A percentile compares a stretch with the other conserved stretches of the same genome.
These are phyloP conservation scores for Chrysoporthe cubensis DNA, from an alignment of 2,329 filamentous ascomycete genomes.

Conservation along the genomic window DNA sequence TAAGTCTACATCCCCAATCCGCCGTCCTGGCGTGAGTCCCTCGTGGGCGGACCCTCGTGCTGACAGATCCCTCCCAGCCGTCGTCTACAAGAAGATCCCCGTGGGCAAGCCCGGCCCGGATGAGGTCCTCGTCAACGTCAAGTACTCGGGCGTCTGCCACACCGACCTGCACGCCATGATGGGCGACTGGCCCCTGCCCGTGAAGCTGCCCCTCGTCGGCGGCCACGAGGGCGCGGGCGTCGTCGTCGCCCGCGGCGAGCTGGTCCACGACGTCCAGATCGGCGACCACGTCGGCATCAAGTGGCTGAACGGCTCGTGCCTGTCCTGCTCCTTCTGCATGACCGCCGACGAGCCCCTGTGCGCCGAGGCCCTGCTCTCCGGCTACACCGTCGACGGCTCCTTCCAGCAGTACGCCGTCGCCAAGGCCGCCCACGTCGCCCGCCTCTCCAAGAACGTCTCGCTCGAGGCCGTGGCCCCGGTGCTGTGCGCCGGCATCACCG, in stretches of 20 bases:
- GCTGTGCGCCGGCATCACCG: constrained; percentile 74
- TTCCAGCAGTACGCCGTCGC: constrained; percentile 75
- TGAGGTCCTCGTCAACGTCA: constrained; percentile 89
- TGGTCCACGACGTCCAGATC: constrained; percentile 57
- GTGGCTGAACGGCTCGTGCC: constrained; percentile 73
- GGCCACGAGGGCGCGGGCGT: constrained; percentile 82
- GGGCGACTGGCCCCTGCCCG: constrained; percentile 84
- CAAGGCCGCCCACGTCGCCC: constrained; percentile 71
- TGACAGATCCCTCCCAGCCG: constrained; percentile 46
- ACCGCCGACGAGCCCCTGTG: constrained; percentile 70
- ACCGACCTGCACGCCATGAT: constrained; percentile 80
- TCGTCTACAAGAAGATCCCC: constrained; percentile 79
- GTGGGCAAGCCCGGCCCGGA: constrained; percentile 81
- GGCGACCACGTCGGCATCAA: constrained; percentile 72
- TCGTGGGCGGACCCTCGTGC: not conserved
- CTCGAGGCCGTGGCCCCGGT: constrained; percentile 70
- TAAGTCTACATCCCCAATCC: constrained; percentile 43
- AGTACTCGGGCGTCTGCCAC: constrained; percentile 77
- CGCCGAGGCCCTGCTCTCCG: constrained; percentile 64
- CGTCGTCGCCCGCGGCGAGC: constrained; percentile 83
- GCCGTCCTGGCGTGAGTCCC: not conserved
- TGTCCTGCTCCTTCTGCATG: constrained; percentile 71
- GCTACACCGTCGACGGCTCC: constrained; percentile 73
- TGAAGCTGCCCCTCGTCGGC: constrained; percentile 83
- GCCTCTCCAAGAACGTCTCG: constrained; percentile 64